These are phyloP conservation scores for Ustilaginoidea virens DNA, from an alignment of 2,329 filamentous ascomycete species.

Conservation along the genomic window DNA sequence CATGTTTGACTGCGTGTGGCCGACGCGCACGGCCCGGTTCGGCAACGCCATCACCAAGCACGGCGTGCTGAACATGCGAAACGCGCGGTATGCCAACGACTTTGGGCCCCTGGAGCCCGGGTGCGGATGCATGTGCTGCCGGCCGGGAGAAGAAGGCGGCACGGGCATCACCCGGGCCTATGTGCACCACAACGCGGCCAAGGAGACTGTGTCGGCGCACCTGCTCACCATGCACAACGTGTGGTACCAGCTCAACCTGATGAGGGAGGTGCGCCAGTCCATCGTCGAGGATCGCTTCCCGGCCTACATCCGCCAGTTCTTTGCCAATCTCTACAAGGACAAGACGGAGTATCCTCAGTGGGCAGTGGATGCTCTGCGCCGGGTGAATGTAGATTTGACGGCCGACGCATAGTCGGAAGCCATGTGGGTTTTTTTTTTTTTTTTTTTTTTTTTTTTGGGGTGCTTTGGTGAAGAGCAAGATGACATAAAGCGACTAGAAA, in stretches of 20 bases:
- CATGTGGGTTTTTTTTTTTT: not conserved
- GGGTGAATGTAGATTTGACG: slow-evolving; percentile 58
- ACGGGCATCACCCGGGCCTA: slow-evolving; percentile 78
- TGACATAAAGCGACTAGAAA: too few relatives aligned
- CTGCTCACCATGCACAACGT: slow-evolving; percentile 90
- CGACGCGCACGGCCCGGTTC: slow-evolving; percentile 87
- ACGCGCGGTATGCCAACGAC: slow-evolving; percentile 60
- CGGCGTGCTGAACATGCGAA: slow-evolving; percentile 74
- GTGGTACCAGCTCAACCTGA: slow-evolving; percentile 76
- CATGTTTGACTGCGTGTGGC: slow-evolving; percentile 99
- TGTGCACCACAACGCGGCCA: slow-evolving; percentile 79
- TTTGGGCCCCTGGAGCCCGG: slow-evolving; percentile 72
- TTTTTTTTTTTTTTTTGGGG: not conserved
- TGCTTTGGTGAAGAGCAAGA: too few relatives aligned
- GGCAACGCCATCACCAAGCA: slow-evolving; percentile 77
- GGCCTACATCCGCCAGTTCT: slow-evolving; percentile 63
- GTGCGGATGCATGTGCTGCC: slow-evolving; percentile 70
- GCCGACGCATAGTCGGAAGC: not conserved
- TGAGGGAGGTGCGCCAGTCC: slow-evolving; percentile 58
- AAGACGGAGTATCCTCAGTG: slow-evolving; percentile 61
- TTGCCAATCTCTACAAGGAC: slow-evolving; percentile 49
- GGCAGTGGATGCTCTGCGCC: slow-evolving; percentile 65
- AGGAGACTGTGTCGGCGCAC: slow-evolving; percentile 84
- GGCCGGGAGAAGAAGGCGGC: slow-evolving; percentile 48
- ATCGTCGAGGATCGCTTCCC: slow-evolving; percentile 74